Base-by-base conservation (phyloP, 176 grass and related monocot genomes). In the Triticum turgidum region DNA sequence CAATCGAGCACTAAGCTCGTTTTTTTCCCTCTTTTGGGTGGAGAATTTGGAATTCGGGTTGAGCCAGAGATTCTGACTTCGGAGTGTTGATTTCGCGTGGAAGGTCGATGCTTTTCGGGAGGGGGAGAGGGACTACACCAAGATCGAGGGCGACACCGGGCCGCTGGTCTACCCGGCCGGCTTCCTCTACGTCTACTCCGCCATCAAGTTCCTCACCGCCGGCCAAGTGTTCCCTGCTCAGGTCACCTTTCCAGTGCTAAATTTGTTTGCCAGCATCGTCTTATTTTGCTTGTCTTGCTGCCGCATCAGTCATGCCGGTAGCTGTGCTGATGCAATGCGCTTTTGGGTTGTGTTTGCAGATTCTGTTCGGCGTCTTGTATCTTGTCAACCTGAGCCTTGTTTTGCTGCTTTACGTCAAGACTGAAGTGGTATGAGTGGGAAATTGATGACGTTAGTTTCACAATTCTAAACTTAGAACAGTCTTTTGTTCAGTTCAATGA, bases 161-260 rank as follows among this genome's bases (percentile, higher is more conserved):
- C 94, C 97, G 27, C 86, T 98, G 80, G 92, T 98, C 11, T 96
- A 98, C 91, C 97, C 97, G 22, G 92, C 97, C 34, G 97, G 93
- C 33, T 98, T 98, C 90, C 97, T 98, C 69, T 98, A 98, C 70
- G 37, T 94, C 65, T 98, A 96, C 85, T 96, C 93, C 45, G 65
- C 83, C 52, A 71, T 96, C 61, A 95, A 94, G 87, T 96, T 94
- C 84, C 45, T 98, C 47, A 96, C 92, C 75, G 97, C 86, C 0
- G 92, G 88, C 13, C 88, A 86, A 54, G 92, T 96, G 12, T 98
- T 96, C 89, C 88, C 90, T 85, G 91, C 97, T 32, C 97, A 98
- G 93, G 94, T 98, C 64, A 45, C 29, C 56, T 58, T 13, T n/a
- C 11, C 9, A 2, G 33, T 32, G 33, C 65, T 9, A 45, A 80